phyloP scores from a whole-genome alignment of 2,329 filamentous ascomycete genomes.

The Orbilia brochopaga region DNA sequence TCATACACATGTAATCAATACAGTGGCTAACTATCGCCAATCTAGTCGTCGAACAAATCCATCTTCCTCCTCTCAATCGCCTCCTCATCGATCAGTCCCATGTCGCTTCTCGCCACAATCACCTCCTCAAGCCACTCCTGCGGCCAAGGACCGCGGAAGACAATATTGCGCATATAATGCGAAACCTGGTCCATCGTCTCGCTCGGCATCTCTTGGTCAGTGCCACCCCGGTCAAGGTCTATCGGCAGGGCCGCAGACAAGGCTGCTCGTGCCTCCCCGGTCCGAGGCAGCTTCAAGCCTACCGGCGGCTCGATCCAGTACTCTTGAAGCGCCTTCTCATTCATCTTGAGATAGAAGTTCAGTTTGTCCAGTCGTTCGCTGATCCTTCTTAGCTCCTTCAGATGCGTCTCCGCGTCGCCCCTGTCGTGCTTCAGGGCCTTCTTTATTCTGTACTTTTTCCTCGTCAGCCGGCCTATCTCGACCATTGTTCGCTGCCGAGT shows the following conservation, averaged over 20 bases:
- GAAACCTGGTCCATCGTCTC: conserved; percentile 20
- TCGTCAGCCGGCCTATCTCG: conserved; percentile 13
- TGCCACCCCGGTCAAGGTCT: conserved; percentile 13
- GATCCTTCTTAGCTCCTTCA: conserved; percentile 12
- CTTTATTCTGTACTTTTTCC: conserved; percentile 11
- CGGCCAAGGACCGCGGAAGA: conserved; percentile 33
- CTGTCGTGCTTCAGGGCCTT: neutral
- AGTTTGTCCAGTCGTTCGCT: conserved; percentile 1
- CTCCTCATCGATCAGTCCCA: conserved; percentile 34
- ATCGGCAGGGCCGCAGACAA: conserved; percentile 32
- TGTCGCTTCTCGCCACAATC: conserved; percentile 24
- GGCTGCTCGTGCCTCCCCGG: conserved; percentile 19
- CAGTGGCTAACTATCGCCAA: no score
- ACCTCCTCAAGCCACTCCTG: conserved; percentile 37
- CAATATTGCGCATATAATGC: conserved; percentile 16
- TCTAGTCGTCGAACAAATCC: conserved; percentile 21
- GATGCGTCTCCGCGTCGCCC: conserved; percentile 12
- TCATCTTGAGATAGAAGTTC: neutral
- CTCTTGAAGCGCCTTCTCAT: conserved; percentile 19
- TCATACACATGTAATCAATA: neutral
- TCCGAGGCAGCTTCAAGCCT: conserved; percentile 28
- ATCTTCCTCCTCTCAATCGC: conserved; percentile 38
- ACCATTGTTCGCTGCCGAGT: conserved; percentile 19
- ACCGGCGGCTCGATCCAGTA: conserved; percentile 33
- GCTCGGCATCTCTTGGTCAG: conserved; percentile 16